Base-by-base conservation (phyloP, 352 stramenopile genomes). In the Elongisporangium prolatum region DNA sequence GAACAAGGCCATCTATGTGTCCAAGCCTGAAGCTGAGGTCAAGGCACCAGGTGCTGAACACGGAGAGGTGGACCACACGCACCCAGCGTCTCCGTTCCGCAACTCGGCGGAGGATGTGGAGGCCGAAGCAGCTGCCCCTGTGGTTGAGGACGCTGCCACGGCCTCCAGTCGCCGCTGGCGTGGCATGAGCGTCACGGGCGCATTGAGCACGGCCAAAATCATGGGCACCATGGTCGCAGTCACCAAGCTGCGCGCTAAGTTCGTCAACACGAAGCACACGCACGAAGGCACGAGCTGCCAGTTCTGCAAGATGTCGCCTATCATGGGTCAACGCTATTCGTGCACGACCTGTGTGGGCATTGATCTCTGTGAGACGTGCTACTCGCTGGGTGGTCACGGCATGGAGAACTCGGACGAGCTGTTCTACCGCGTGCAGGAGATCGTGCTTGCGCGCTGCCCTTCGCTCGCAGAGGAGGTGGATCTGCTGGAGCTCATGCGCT, bases 391-490 rank as follows among this genome's bases (percentile, higher is more conserved):
- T 25, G 81, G 82, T 24, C 84, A 94, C 63, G 84, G 84, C 1
- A 65, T 91, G 50, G 84, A 93, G 63, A 91, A 93, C 69, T 89
- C 81, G 49, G 84, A 93, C 68, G 84, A 93, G 61, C 66, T 93
- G 47, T 93, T 93, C 57, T 86, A 87, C 57, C 84, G 84, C 22
- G 80, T 89, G 48, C 80, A 93, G 59, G 83, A 92, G 61, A 70
- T 94, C 13, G 80, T 87, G 54, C 63, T 93, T 3, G 74, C 66
- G 10, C 82, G 82, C 22, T 93, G 84, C 50, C 59, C 77, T 21
- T 80, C 81, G 8, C 64, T 94, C 8, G 65, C 61, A 1, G 70
- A 86, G 17, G 78, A 92, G 50, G 68, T 88, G 10, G 80, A 91
- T 48, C 68, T 91, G 47, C 62, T 94, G 16, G 85, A 91, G 67